A percentile compares a stretch with the other conserved stretches of the same genome.
These are phyloP conservation scores for Alternaria brassicicola DNA, from an alignment of 2,329 filamentous ascomycete species.

Conservation along the genomic window DNA sequence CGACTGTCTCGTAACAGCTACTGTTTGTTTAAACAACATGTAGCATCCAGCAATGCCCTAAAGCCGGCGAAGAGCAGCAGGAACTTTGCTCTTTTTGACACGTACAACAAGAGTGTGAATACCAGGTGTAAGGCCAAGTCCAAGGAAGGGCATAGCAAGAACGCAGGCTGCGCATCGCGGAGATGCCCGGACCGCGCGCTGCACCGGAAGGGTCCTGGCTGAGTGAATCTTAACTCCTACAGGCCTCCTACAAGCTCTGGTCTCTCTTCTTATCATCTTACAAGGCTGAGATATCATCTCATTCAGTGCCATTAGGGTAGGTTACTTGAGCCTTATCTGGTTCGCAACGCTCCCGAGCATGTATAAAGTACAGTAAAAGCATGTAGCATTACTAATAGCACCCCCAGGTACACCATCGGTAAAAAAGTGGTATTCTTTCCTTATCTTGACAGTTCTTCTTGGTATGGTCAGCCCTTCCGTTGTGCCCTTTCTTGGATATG, in stretches of 20 bases:
- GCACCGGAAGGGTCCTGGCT: not conserved
- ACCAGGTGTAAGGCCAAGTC: not conserved
- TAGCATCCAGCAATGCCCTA: not conserved
- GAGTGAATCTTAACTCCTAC: not conserved
- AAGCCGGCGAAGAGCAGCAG: not conserved
- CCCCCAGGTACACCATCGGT: not conserved
- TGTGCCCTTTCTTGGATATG: conserved; percentile 29
- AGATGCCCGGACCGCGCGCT: not conserved
- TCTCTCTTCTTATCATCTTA: not conserved
- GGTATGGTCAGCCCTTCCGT: conserved; percentile 11
- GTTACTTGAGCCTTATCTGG: conserved; percentile 1
- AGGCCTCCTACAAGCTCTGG: not conserved
- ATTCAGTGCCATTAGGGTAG: conserved; percentile 1
- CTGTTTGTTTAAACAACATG: not conserved
- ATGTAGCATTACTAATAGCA: not conserved
- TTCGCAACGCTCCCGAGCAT: not conserved
- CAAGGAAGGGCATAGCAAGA: not conserved
- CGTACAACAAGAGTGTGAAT: not conserved
- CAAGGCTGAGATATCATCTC: conserved; percentile 1
- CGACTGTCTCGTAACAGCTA: not conserved
- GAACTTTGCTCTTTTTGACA: not conserved
- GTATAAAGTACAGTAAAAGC: conserved; percentile 1
- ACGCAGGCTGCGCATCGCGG: not conserved
- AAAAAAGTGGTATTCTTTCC: not conserved
- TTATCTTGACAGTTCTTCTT: not conserved